Percentiles rank a stretch among this genome's conserved stretches.
Evolutionary conservation across 495 filamentous ascomycete genomes (phyloP).

Genomic region (Aspergillus hancockii): DNA sequence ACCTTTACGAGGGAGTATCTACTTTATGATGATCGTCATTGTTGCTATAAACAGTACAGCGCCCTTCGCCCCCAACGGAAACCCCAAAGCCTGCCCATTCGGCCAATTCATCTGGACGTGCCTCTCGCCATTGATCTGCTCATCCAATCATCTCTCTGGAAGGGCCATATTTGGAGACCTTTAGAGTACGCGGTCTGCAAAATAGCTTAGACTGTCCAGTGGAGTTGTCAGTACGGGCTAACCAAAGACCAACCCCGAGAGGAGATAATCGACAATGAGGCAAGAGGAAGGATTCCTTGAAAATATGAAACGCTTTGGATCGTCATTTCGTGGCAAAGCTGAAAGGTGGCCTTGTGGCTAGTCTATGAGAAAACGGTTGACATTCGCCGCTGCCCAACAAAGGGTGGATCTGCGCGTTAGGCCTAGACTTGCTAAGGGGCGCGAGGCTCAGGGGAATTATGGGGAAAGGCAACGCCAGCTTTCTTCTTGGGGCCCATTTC

Average conservation of each 20-base stretch:
- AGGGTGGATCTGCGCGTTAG: slow-evolving; percentile 16
- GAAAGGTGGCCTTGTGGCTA: slow-evolving; percentile 17
- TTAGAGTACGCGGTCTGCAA: not conserved
- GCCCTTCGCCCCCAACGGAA: not conserved
- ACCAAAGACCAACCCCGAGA: not conserved
- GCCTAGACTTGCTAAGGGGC: slow-evolving; percentile 14
- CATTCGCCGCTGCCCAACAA: slow-evolving; percentile 21
- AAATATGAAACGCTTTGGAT: slow-evolving; percentile 17
- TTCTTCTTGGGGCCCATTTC: not conserved
- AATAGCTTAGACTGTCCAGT: not conserved
- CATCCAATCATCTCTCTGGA: not conserved
- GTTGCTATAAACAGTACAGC: not conserved
- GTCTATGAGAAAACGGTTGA: slow-evolving; percentile 19
- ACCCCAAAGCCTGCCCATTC: not conserved
- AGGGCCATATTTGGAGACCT: not conserved
- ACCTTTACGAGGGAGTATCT: not conserved
- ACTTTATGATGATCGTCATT: not conserved
- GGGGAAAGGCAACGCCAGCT: not conserved
- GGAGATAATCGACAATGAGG: not conserved
- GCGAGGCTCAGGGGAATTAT: not conserved
- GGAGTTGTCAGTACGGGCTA: not conserved
- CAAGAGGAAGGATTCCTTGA: slow-evolving; percentile 6
- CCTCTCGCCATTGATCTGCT: not conserved
- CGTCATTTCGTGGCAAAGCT: slow-evolving; percentile 24
- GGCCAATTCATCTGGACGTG: not conserved